These are phyloP conservation scores for Antitrichia curtipendula DNA, from an alignment of 225 moss, liverwort and hornwort species.

Conservation along the genomic window DNA sequence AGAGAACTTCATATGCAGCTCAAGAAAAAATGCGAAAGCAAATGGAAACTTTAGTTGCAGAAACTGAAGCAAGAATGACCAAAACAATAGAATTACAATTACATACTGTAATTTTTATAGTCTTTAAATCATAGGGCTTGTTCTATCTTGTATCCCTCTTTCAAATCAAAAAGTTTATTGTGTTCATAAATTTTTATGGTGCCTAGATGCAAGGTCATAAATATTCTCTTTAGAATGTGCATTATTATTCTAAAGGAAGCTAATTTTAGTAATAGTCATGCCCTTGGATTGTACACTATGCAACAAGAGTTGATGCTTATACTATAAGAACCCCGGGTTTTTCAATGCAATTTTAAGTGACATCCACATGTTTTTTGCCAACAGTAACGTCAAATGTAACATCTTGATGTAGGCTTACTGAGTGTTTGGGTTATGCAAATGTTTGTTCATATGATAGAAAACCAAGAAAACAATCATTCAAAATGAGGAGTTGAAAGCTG, in stretches of 20 bases:
- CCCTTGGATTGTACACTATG: background rate
- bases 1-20: constrained; percentile 53
- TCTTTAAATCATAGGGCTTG: background rate
- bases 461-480: constrained; percentile 90
- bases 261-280: background rate
- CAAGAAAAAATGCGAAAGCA: constrained; percentile 77
- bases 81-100: constrained; percentile 82
- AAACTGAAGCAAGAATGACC: constrained; percentile 75
- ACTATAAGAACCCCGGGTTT: accelerated
- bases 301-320: too few relatives aligned
- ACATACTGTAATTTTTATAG: constrained; percentile 27
- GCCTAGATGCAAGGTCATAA: background rate
- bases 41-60: constrained; percentile 57
- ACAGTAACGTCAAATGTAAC: background rate
- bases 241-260: background rate
- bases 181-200: background rate
- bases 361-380: accelerated
- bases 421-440: too few relatives aligned
- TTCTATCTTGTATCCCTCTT: background rate
- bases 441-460: constrained; percentile 33
- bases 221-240: background rate
- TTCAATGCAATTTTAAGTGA: background rate
- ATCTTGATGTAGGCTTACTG: background rate
- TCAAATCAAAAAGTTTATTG: background rate
- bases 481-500: constrained; percentile 73